Percentiles rank a stretch among this genome's conserved stretches.
Evolutionary conservation across 495 filamentous ascomycete genomes (phyloP).

Genomic region (Penicillium waksmanii): DNA sequence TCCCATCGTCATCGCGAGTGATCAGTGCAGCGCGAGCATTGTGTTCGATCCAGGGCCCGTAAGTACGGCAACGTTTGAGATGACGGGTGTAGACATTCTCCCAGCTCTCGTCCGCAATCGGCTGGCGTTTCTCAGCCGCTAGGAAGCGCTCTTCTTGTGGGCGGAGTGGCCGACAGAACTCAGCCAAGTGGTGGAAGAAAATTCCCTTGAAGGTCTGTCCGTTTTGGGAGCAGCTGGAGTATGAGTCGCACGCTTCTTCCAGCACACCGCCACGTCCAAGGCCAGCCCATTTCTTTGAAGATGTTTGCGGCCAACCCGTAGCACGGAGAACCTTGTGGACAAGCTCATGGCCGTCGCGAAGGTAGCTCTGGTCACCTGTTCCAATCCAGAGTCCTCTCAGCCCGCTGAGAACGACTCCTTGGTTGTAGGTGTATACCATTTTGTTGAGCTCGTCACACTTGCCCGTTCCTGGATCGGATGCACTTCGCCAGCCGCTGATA

Average conservation of each 20-base stretch:
- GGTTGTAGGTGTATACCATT: conserved; percentile 96
- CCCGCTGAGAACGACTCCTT: conserved; percentile 89
- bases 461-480: conserved; percentile 49
- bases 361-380: conserved; percentile 67
- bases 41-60: conserved; percentile 71
- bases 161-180: conserved; percentile 74
- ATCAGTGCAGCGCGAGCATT: conserved; percentile 76
- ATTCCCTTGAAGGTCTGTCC: conserved; percentile 94
- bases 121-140: conserved; percentile 33
- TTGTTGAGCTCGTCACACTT: conserved; percentile 80
- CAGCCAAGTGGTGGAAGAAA: conserved; percentile 85
- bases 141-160: conserved; percentile 40
- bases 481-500: conserved; percentile 65
- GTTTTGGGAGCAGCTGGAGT: conserved; percentile 77
- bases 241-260: conserved; percentile 83
- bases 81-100: conserved; percentile 51
- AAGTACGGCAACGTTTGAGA: conserved; percentile 59
- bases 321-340: conserved; percentile 72
- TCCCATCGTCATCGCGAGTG: conserved; percentile 70
- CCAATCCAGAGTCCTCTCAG: conserved; percentile 76
- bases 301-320: conserved; percentile 66
- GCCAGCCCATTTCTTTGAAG: conserved; percentile 63
- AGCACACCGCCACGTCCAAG: conserved; percentile 79
- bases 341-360: conserved; percentile 78
- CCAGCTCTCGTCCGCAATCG: conserved; percentile 29